These are phyloP conservation scores for Lachnellula arida DNA, from an alignment of 2,329 filamentous ascomycete genomes.

Conservation along the genomic window DNA sequence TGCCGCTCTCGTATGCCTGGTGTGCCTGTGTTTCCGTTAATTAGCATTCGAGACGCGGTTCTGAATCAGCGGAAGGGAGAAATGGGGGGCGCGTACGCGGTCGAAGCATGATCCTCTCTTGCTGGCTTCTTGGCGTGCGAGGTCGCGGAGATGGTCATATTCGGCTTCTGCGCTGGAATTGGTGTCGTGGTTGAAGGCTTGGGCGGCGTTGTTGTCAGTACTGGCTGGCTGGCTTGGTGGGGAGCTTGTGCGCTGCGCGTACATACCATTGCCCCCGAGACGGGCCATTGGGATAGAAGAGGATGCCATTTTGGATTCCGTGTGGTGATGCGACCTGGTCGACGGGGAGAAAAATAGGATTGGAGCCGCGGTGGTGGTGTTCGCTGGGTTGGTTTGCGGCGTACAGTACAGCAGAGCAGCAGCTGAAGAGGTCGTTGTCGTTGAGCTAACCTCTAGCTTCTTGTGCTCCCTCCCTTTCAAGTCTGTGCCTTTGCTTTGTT, in stretches of 20 bases:
- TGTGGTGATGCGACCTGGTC: background rate
- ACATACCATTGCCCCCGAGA: slow-evolving; percentile 23
- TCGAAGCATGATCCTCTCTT: slow-evolving; percentile 77
- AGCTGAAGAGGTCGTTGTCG: no score
- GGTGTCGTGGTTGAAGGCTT: slow-evolving; percentile 68
- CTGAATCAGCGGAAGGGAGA: background rate
- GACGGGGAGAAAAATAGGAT: background rate
- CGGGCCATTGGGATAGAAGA: slow-evolving; percentile 21
- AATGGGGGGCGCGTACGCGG: slow-evolving; percentile 48
- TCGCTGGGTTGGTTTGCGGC: background rate
- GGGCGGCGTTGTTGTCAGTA: slow-evolving; percentile 1
- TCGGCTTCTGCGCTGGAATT: slow-evolving; percentile 70
- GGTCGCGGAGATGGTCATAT: slow-evolving; percentile 84
- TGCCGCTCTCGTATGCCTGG: slow-evolving; percentile 76
- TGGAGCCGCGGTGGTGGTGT: background rate
- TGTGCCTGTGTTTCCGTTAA: no score
- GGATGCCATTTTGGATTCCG: slow-evolving; percentile 9
- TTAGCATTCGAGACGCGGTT: background rate
- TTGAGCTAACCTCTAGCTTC: no score
- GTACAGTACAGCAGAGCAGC: background rate
- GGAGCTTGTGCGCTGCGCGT: background rate
- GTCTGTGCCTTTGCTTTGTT: no score
- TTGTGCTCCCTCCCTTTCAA: no score
- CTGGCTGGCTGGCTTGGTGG: background rate
- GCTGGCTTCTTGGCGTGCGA: slow-evolving; percentile 74